A percentile compares a stretch with the other conserved stretches of the same genome.
phyloP scores from a whole-genome alignment of 2,329 filamentous ascomycete genomes.

The Colletotrichum acutatum region DNA sequence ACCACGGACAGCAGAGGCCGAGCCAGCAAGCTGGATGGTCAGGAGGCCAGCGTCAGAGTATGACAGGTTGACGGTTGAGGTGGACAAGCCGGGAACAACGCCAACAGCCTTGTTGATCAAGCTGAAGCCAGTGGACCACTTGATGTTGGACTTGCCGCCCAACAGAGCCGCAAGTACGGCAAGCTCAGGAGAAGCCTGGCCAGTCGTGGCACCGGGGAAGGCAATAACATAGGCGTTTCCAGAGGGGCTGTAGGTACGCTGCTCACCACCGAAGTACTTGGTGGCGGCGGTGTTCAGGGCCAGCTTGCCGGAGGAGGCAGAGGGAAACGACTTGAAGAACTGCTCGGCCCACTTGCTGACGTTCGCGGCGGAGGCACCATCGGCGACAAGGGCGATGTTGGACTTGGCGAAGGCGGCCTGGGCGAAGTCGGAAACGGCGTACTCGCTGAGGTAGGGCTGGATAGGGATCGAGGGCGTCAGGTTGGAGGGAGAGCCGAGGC shows the following conservation, averaged over 20 bases:
- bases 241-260: conserved; percentile 80
- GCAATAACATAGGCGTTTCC: conserved; percentile 90
- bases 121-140: conserved; percentile 95
- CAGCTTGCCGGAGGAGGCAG: conserved; percentile 62
- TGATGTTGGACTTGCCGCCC: conserved; percentile 90
- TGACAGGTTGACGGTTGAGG: conserved; percentile 80
- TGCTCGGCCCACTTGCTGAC: conserved; percentile 91
- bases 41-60: conserved; percentile 97
- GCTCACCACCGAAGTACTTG: conserved; percentile 96
- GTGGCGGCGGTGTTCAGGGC: conserved; percentile 70
- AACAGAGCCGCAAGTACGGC: conserved; percentile 89
- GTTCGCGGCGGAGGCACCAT: conserved; percentile 81
- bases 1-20: conserved; percentile 76
- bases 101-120: conserved; percentile 84
- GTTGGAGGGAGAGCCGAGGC: conserved; percentile 83
- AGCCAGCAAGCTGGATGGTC: conserved; percentile 82
- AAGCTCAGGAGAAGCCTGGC: conserved; percentile 88
- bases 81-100: conserved; percentile 71
- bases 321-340: conserved; percentile 83
- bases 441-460: conserved; percentile 83
- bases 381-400: conserved; percentile 92
- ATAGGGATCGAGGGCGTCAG: conserved; percentile 78
- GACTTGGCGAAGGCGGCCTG: conserved; percentile 84
- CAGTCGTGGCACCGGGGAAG: conserved; percentile 89
- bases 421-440: conserved; percentile 80